Percentiles rank a stretch among this genome's conserved stretches.
Evolutionary conservation across 345 rosid genomes (phyloP).

Genomic region (Chamaenerion angustifolium): DNA sequence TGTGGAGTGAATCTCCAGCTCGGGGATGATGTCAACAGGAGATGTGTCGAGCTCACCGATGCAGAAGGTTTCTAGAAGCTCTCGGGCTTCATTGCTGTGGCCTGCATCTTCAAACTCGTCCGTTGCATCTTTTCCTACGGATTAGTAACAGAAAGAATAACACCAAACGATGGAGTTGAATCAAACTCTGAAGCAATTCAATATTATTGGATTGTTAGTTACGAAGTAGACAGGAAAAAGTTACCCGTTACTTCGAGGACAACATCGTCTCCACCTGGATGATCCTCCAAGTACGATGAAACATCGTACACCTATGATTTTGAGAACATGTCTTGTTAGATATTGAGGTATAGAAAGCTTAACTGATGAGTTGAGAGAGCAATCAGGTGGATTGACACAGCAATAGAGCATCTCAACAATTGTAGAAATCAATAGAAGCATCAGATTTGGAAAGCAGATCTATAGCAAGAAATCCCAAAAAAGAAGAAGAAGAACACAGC

Average conservation of each 20-base stretch:
- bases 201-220: too few relatives aligned
- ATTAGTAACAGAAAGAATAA: conserved; percentile 4
- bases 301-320: conserved; percentile 63
- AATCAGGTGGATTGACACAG: too few relatives aligned
- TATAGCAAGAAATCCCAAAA: too few relatives aligned
- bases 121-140: conserved; percentile 65
- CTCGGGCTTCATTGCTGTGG: conserved; percentile 60
- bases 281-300: conserved; percentile 72
- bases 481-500: too few relatives aligned
- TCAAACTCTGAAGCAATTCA: not conserved
- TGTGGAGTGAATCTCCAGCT: conserved; percentile 45
- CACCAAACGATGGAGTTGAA: not conserved
- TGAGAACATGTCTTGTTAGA: not conserved
- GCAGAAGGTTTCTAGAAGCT: conserved; percentile 46
- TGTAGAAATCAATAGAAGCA: too few relatives aligned
- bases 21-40: conserved; percentile 30
- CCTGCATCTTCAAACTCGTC: conserved; percentile 89
- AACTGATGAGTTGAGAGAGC: too few relatives aligned
- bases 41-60: conserved; percentile 66
- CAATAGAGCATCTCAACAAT: too few relatives aligned
- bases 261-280: conserved; percentile 94
- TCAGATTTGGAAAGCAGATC: too few relatives aligned
- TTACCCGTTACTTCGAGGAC: conserved; percentile 59
- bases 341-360: not conserved
- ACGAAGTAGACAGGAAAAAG: not conserved